A percentile compares a stretch with the other conserved stretches of the same genome.
Conservation (phyloP, 345 rosid species). For the Eucalyptus cladocalyx region DNA sequence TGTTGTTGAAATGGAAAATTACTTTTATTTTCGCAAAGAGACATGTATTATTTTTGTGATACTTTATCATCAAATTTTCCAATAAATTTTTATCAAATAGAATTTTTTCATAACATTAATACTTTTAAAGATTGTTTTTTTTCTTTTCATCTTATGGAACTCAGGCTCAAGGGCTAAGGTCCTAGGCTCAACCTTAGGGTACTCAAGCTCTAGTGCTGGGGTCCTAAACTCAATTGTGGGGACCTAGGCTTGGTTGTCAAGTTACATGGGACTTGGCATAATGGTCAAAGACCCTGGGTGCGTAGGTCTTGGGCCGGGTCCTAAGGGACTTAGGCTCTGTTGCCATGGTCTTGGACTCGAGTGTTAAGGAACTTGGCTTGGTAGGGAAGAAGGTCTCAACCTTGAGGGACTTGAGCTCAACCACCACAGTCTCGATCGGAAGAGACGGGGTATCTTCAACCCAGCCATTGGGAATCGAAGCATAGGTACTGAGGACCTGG, state of each 20-base stretch:
- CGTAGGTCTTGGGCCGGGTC: not conserved
- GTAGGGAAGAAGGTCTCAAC: not conserved
- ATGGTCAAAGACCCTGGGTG: not conserved
- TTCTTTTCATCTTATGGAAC: not conserved
- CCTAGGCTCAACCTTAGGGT: not conserved
- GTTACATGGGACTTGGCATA: not conserved
- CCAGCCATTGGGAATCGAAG: not conserved
- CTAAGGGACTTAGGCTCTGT: not conserved
- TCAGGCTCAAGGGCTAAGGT: not conserved
- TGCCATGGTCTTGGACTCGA: not conserved
- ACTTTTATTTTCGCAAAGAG: not conserved
- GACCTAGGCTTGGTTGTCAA: not conserved
- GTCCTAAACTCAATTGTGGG: not conserved
- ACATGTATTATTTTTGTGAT: not conserved
- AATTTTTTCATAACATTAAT: not conserved
- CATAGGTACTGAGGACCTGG: not conserved
- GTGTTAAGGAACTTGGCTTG: not conserved
- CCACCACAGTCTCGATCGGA: rapidly evolving
- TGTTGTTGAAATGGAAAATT: not conserved
- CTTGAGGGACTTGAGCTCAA: not conserved
- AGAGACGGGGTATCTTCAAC: not conserved
- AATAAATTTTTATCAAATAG: not conserved
- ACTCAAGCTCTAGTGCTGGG: not conserved
- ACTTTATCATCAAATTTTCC: not conserved
- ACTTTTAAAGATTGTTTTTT: not conserved